phyloP scores from a whole-genome alignment of 2,329 filamentous ascomycete species.

The Colletotrichum tropicale region DNA sequence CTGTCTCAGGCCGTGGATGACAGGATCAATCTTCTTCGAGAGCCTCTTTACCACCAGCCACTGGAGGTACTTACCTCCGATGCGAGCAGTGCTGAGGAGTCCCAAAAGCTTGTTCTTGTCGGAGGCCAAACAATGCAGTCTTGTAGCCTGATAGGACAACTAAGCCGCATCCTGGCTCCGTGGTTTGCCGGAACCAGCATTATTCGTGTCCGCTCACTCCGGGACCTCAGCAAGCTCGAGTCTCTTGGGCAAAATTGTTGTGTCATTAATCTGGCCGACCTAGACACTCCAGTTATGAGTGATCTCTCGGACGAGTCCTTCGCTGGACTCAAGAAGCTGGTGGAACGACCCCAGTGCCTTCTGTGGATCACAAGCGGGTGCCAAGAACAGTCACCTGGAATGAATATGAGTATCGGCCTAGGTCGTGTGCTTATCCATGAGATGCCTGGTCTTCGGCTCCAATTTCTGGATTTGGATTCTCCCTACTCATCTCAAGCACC shows the following conservation, averaged over 20 bases:
- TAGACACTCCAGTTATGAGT: slow-evolving; percentile 26
- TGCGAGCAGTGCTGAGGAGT: neutral
- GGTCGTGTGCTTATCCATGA: slow-evolving; percentile 3
- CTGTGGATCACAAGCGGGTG: slow-evolving; percentile 25
- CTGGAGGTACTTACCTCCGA: neutral
- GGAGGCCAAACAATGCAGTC: neutral
- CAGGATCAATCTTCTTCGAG: neutral
- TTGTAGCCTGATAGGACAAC: neutral
- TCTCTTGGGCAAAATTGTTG: neutral
- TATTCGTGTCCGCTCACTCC: neutral
- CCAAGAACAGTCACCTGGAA: slow-evolving; percentile 12
- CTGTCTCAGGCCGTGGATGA: slow-evolving; percentile 20
- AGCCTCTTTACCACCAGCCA: neutral
- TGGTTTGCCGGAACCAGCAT: neutral
- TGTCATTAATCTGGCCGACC: neutral
- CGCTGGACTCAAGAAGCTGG: slow-evolving; percentile 20
- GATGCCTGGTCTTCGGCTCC: neutral
- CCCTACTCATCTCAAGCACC: neutral
- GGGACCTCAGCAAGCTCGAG: neutral
- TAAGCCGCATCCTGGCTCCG: neutral
- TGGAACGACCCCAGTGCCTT: slow-evolving; percentile 8
- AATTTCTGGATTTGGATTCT: slow-evolving; percentile 4
- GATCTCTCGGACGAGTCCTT: slow-evolving; percentile 34
- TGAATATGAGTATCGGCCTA: slow-evolving; percentile 18
- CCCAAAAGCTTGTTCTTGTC: neutral